Evolutionary conservation across 2,329 filamentous ascomycete genomes (phyloP).

Genomic region (Trichoderma cornu-damae): DNA sequence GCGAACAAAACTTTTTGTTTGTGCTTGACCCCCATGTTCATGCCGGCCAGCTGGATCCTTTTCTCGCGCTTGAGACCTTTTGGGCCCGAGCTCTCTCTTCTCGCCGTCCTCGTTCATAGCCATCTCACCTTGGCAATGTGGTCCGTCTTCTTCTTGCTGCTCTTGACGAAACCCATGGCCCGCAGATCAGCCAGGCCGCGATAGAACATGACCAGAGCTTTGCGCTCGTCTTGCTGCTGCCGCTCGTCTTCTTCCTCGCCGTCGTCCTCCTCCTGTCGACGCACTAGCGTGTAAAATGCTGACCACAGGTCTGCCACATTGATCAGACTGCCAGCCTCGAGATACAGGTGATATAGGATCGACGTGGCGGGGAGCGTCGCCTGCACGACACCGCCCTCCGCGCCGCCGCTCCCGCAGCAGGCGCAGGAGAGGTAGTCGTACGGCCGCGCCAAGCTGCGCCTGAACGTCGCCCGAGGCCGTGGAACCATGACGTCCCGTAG

Average conservation of each 20-base stretch:
- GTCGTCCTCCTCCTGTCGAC: constrained; percentile 31
- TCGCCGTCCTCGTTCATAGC: constrained; percentile 38
- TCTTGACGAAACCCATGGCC: constrained; percentile 80
- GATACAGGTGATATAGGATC: constrained; percentile 72
- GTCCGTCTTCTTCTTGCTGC: constrained; percentile 85
- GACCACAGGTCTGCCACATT: constrained; percentile 77
- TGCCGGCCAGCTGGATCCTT: background rate
- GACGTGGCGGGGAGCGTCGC: constrained; percentile 64
- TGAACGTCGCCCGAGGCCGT: constrained; percentile 62
- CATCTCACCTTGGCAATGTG: constrained; percentile 90
- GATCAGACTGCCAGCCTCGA: constrained; percentile 70
- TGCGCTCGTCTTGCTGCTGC: constrained; percentile 45
- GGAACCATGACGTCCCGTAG: constrained; percentile 71
- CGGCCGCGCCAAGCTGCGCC: constrained; percentile 65
- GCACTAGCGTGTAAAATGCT: constrained; percentile 63
- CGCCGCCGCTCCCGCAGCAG: constrained; percentile 54
- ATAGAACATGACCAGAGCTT: constrained; percentile 73
- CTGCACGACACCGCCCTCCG: constrained; percentile 40
- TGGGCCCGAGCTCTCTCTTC: background rate
- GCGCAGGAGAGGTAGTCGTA: constrained; percentile 72
- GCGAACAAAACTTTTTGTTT: too few species aligned
- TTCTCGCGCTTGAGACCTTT: background rate
- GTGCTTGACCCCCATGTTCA: too few species aligned
- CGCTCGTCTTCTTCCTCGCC: constrained; percentile 41
- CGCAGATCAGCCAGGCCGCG: constrained; percentile 77